phyloP scores from a whole-genome alignment of 371 early-diverging fungal genomes.

The Lichtheimia ornata region DNA sequence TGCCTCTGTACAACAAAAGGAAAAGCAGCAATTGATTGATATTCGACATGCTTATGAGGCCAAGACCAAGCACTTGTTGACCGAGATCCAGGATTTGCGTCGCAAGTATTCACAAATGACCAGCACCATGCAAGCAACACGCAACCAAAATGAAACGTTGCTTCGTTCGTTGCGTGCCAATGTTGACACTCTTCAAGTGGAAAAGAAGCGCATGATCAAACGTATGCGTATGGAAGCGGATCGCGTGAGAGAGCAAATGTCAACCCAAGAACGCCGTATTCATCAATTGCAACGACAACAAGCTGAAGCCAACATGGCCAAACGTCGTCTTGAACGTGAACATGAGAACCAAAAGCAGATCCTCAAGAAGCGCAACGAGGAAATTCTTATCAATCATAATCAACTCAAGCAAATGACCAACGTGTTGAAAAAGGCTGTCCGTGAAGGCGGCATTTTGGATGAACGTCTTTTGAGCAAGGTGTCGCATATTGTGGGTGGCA shows the following conservation, averaged over 20 bases:
- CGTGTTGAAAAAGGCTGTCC: conserved; percentile 51
- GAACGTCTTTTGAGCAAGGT: conserved; percentile 40
- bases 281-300: conserved; percentile 73
- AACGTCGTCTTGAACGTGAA: conserved; percentile 68
- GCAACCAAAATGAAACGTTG: conserved; percentile 54
- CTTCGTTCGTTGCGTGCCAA: conserved; percentile 51
- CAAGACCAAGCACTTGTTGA: conserved; percentile 66
- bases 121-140: conserved; percentile 52
- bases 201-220: conserved; percentile 79
- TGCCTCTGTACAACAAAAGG: conserved; percentile 24
- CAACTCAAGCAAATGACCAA: conserved; percentile 55
- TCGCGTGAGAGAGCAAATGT: conserved; percentile 65
- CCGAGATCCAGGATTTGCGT: conserved; percentile 67
- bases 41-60: conserved; percentile 66
- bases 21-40: conserved; percentile 45
- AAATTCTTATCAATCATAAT: conserved; percentile 54
- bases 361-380: conserved; percentile 59
- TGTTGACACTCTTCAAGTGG: conserved; percentile 68
- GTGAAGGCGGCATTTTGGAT: conserved; percentile 48
- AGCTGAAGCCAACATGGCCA: conserved; percentile 61
- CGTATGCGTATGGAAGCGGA: conserved; percentile 77
- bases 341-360: conserved; percentile 65
- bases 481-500: conserved; percentile 44
- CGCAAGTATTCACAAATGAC: conserved; percentile 62
- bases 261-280: conserved; percentile 71